phyloP scores from a whole-genome alignment of 768 basidiomycete genomes.

The Mycena metata region DNA sequence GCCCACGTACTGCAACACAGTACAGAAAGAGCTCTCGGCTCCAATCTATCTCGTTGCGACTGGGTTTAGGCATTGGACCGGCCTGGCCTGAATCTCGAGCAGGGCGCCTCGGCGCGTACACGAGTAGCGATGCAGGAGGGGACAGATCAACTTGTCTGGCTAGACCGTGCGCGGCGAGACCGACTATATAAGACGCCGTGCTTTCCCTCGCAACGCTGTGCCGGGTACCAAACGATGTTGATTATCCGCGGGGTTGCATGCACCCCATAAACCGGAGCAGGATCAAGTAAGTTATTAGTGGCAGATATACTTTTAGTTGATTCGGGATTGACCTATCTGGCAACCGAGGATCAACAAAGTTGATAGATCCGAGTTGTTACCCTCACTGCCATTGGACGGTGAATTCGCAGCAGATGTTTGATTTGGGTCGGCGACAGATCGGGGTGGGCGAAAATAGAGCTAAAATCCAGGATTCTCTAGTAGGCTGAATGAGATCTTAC shows the following conservation, averaged over 20 bases:
- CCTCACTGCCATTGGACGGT: no score
- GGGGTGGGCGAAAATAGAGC: no score
- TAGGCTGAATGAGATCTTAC: no score
- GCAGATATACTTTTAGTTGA: no score
- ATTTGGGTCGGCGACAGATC: no score
- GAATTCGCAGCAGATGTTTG: no score
- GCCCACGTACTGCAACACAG: conserved; percentile 26
- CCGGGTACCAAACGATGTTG: conserved; percentile 28
- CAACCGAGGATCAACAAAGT: no score
- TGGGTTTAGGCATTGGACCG: conserved; percentile 21
- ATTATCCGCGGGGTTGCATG: conserved; percentile 7
- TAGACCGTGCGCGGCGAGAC: not conserved
- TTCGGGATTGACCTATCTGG: no score
- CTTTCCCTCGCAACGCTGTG: conserved; percentile 15
- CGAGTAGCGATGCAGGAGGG: conserved; percentile 15
- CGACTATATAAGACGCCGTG: conserved; percentile 17
- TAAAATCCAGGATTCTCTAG: no score
- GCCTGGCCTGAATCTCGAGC: not conserved
- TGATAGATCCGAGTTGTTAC: no score
- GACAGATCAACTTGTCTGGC: conserved; percentile 29
- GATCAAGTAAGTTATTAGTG: not conserved
- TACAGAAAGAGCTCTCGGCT: conserved; percentile 34
- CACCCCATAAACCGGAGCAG: not conserved
- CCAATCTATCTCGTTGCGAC: conserved; percentile 14
- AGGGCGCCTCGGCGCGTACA: conserved; percentile 13